Conservation (phyloP, 2,329 filamentous ascomycete species). For the Xylaria polymorpha region DNA sequence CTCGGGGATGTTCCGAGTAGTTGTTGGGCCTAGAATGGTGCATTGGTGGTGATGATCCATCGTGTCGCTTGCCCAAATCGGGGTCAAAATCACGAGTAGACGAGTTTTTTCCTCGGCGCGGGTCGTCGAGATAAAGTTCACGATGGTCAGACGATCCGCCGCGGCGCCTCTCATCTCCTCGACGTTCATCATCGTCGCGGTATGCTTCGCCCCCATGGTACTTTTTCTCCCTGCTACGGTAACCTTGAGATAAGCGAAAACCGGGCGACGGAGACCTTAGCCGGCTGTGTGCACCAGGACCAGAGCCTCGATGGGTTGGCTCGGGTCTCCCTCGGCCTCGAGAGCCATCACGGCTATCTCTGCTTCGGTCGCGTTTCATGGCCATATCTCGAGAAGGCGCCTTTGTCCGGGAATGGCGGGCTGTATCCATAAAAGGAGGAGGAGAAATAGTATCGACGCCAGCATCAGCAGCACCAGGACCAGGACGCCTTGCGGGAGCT, state of each 20-base stretch:
- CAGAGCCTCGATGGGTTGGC: conserved; percentile 43
- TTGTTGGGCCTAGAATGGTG: conserved; percentile 51
- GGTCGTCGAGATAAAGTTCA: conserved; percentile 50
- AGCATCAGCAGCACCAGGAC: conserved; percentile 41
- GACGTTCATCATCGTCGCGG: conserved; percentile 50
- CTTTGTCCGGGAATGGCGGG: conserved; percentile 38
- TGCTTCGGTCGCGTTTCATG: conserved; percentile 57
- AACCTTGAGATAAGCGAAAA: conserved; percentile 42
- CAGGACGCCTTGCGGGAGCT: conserved; percentile 41
- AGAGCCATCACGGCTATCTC: conserved; percentile 50
- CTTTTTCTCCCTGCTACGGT: conserved; percentile 43
- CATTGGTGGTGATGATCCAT: conserved; percentile 46
- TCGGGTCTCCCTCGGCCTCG: conserved; percentile 53
- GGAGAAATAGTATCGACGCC: conserved; percentile 25
- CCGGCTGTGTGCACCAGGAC: conserved; percentile 39
- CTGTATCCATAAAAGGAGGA: conserved; percentile 34
- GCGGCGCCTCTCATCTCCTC: conserved; percentile 52
- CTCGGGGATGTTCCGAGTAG: conserved; percentile 51
- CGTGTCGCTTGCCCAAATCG: conserved; percentile 48
- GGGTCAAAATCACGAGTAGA: conserved; percentile 39
- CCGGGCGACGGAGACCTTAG: conserved; percentile 44
- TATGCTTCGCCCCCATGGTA: conserved; percentile 44
- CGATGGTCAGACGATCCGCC: conserved; percentile 55
- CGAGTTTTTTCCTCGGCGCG: conserved; percentile 40
- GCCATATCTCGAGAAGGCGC: conserved; percentile 53